phyloP scores from a whole-genome alignment of 2,329 filamentous ascomycete species.

The Colletotrichum noveboracense region DNA sequence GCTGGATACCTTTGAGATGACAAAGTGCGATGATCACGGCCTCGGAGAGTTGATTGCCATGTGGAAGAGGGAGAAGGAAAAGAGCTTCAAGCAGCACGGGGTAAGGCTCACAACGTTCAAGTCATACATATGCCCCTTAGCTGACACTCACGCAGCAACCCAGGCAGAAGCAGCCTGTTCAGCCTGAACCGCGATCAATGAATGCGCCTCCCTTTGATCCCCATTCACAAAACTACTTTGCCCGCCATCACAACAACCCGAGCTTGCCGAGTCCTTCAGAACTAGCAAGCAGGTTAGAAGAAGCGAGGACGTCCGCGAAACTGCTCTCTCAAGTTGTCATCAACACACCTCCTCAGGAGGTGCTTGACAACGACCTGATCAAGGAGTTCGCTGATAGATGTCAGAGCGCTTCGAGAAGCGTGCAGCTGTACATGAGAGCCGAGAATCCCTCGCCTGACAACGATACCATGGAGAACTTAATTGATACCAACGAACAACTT shows the following conservation, averaged over 20 bases:
- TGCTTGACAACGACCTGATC: slow-evolving; percentile 85
- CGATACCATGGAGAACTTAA: slow-evolving; percentile 89
- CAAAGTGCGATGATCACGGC: slow-evolving; percentile 77
- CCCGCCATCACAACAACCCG: slow-evolving; percentile 52
- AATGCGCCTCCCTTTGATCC: slow-evolving; percentile 48
- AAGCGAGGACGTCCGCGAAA: slow-evolving; percentile 88
- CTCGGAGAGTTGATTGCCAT: slow-evolving; percentile 75
- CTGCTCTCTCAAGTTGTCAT: slow-evolving; percentile 91
- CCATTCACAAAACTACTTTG: slow-evolving; percentile 62
- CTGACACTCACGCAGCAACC: slow-evolving; percentile 16
- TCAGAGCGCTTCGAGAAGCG: slow-evolving; percentile 76
- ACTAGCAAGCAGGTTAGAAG: slow-evolving; percentile 82
- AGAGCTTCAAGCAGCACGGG: slow-evolving; percentile 56
- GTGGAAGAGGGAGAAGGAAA: slow-evolving; percentile 89
- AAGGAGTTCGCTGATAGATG: slow-evolving; percentile 92
- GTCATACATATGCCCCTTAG: not conserved
- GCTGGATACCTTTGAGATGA: slow-evolving; percentile 76
- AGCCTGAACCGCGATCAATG: slow-evolving; percentile 39
- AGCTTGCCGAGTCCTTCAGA: slow-evolving; percentile 74
- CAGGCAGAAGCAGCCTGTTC: slow-evolving; percentile 4
- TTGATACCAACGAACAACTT: slow-evolving; percentile 93
- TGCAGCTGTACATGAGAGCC: slow-evolving; percentile 85
- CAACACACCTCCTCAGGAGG: slow-evolving; percentile 78
- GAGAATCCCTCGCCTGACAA: slow-evolving; percentile 85
- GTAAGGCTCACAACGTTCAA: slow-evolving; percentile 42